phyloP scores from a whole-genome alignment of 2,329 filamentous ascomycete species.

The Fusarium bulbicola region DNA sequence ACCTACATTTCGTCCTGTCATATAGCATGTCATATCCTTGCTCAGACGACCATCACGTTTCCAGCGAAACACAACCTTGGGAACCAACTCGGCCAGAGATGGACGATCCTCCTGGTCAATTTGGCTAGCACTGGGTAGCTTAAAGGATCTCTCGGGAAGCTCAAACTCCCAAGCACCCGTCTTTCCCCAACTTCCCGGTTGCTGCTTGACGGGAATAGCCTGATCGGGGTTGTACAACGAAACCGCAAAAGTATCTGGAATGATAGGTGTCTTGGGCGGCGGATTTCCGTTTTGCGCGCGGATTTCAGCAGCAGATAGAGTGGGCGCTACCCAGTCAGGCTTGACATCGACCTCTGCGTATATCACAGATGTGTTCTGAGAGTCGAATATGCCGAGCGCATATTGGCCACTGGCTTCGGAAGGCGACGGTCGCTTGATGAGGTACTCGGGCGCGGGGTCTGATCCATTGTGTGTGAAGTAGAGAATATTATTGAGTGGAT shows the following conservation, averaged over 20 bases:
- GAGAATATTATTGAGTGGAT: constrained; percentile 64
- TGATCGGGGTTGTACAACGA: constrained; percentile 96
- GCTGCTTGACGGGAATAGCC: constrained; percentile 74
- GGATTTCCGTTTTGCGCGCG: constrained; percentile 70
- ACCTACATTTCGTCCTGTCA: constrained; percentile 79
- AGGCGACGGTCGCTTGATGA: constrained; percentile 77
- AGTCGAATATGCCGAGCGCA: constrained; percentile 84
- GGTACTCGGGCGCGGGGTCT: constrained; percentile 81
- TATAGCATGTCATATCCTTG: constrained; percentile 88
- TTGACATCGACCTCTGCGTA: constrained; percentile 87
- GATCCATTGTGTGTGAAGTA: constrained; percentile 77
- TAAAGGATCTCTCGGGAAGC: constrained; percentile 86
- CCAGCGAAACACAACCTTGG: constrained; percentile 87
- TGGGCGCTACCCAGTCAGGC: constrained; percentile 87
- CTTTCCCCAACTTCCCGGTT: constrained; percentile 81
- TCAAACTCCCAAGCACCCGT: constrained; percentile 90
- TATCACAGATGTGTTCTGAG: constrained; percentile 80
- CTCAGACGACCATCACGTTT: constrained; percentile 85
- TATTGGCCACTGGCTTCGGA: constrained; percentile 82
- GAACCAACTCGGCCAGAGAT: constrained; percentile 61
- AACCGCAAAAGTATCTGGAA: constrained; percentile 82
- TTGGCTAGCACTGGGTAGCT: constrained; percentile 78
- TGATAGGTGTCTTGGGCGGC: constrained; percentile 71
- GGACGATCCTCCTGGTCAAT: constrained; percentile 73
- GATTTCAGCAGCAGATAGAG: constrained; percentile 82